Conservation (phyloP, 345 rosid species). For the Alliaria petiolata region DNA sequence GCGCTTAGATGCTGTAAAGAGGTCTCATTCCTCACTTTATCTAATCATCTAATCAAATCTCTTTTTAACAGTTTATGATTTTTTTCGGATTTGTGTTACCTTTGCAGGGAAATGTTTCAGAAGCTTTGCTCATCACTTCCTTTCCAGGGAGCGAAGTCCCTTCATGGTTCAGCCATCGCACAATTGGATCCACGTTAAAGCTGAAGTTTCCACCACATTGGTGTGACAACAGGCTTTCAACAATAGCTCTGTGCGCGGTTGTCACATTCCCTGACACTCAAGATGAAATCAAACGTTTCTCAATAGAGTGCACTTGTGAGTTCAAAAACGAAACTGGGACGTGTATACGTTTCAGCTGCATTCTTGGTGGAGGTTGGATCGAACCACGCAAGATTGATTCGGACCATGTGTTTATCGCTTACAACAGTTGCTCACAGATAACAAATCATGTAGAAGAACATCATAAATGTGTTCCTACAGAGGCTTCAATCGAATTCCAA, state of each 20-base stretch:
- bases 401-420: slow-evolving; percentile 3
- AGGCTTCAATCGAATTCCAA: not conserved
- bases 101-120: not conserved
- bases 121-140: not conserved
- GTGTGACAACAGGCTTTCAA: not conserved
- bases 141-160: not conserved
- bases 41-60: not conserved
- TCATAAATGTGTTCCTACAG: not conserved
- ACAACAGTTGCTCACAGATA: not conserved
- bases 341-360: not conserved
- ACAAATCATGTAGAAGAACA: not conserved
- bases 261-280: not conserved
- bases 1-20: not conserved
- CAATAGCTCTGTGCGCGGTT: not conserved
- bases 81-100: not conserved
- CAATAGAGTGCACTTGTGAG: not conserved
- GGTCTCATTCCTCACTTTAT: not conserved
- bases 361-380: not conserved
- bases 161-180: not conserved
- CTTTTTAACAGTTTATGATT: not conserved
- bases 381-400: not conserved
- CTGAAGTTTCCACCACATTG: not conserved
- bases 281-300: slow-evolving; percentile 3
- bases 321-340: not conserved
- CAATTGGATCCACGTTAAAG: not conserved